These are phyloP conservation scores for Globisporangium sylvaticum DNA, from an alignment of 352 stramenopile species.

Conservation along the genomic window DNA sequence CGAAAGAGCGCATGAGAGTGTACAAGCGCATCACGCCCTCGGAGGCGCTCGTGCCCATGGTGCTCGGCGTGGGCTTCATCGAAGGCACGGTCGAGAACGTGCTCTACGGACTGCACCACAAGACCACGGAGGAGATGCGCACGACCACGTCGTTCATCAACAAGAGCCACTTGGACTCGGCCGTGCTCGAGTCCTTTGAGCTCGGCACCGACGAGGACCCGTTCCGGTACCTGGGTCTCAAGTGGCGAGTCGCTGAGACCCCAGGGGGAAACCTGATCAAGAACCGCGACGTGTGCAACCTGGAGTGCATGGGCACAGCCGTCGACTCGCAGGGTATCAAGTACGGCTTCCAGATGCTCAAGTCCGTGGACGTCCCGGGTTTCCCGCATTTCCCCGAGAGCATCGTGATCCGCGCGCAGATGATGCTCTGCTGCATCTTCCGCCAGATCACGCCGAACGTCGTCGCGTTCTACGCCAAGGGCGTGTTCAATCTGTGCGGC, in stretches of 20 bases:
- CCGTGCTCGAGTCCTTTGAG: conserved; percentile 38
- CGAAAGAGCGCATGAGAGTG: conserved; percentile 27
- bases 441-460: conserved; percentile 31
- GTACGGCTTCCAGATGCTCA: conserved; percentile 45
- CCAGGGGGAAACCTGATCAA: conserved; percentile 32
- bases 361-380: conserved; percentile 40
- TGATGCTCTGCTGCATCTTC: conserved; percentile 61
- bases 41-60: conserved; percentile 28
- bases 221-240: conserved; percentile 44
- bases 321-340: conserved; percentile 22
- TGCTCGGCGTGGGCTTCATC: conserved; percentile 42
- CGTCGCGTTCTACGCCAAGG: conserved; percentile 48
- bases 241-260: conserved; percentile 33
- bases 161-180: conserved; percentile 35
- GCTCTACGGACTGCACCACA: conserved; percentile 47
- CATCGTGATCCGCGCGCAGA: conserved; percentile 34
- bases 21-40: conserved; percentile 30
- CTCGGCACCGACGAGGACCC: conserved; percentile 29
- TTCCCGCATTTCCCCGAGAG: conserved; percentile 31
- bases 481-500: conserved; percentile 45
- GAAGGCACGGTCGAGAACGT: conserved; percentile 38
- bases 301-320: conserved; percentile 42
- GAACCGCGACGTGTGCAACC: conserved; percentile 39
- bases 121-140: conserved; percentile 49
- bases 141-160: conserved; percentile 30